Evolutionary conservation across 306 rosid genomes (phyloP).

Genomic region (Argentina anserina): DNA sequence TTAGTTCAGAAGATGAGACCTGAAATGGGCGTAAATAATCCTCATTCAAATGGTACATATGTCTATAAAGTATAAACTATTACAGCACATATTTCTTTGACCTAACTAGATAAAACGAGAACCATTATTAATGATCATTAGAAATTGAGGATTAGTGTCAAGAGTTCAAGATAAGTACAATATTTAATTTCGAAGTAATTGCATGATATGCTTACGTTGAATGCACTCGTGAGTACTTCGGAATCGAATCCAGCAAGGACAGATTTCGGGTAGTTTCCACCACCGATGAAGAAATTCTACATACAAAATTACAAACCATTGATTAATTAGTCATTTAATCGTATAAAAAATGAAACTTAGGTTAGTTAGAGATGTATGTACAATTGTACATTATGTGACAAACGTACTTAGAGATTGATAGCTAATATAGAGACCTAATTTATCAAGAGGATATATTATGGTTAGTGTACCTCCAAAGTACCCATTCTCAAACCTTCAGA

Average conservation of each 20-base stretch:
- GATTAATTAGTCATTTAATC: too few species aligned
- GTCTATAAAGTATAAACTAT: too few species aligned
- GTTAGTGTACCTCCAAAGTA: conserved; percentile 50
- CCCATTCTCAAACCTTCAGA: conserved; percentile 55
- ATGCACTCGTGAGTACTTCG: conserved; percentile 47
- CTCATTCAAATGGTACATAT: too few species aligned
- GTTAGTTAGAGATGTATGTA: background rate
- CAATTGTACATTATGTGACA: background rate
- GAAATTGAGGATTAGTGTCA: background rate
- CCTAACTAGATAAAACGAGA: conserved; percentile 52
- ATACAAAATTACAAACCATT: background rate
- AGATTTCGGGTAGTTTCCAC: conserved; percentile 60
- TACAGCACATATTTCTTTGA: conserved; percentile 31
- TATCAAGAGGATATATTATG: background rate
- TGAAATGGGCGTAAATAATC: conserved; percentile 9
- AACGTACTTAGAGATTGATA: background rate
- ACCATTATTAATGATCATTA: background rate
- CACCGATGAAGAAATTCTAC: conserved; percentile 76
- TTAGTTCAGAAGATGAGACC: conserved; percentile 51
- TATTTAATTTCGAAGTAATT: background rate
- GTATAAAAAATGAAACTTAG: background rate
- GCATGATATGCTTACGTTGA: conserved; percentile 57
- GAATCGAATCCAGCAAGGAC: conserved; percentile 67
- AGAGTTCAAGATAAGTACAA: background rate
- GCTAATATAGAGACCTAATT: background rate